Percentiles rank a stretch among this genome's conserved stretches.
These are phyloP conservation scores for Pseudogymnoascus sp. DNA, from an alignment of 2,329 filamentous ascomycete species.

Conservation along the genomic window DNA sequence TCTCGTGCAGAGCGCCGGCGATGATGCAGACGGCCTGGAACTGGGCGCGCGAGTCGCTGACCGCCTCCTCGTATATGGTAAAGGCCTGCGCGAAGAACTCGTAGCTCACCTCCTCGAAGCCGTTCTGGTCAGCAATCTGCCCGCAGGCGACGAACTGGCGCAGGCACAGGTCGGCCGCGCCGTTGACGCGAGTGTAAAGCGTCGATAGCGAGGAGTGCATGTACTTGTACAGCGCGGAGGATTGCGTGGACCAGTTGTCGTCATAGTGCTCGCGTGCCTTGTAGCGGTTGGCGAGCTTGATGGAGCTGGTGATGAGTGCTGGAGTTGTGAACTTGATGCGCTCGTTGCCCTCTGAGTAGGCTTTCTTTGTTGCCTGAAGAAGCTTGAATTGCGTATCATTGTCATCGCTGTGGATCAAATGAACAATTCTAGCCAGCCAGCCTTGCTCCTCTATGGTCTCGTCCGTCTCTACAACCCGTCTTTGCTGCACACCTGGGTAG, in stretches of 20 bases:
- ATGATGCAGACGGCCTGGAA: slow-evolving; percentile 97
- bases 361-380: slow-evolving; percentile 77
- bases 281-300: slow-evolving; percentile 81
- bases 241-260: slow-evolving; percentile 64
- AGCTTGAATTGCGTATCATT: slow-evolving; percentile 95
- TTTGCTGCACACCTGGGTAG: slow-evolving; percentile 72
- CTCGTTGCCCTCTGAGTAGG: slow-evolving; percentile 86
- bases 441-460: slow-evolving; percentile 98
- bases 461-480: slow-evolving; percentile 77
- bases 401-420: slow-evolving; percentile 72
- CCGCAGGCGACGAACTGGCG: slow-evolving; percentile 87
- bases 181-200: slow-evolving; percentile 75
- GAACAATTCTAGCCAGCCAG: slow-evolving; percentile 87
- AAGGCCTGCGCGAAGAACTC: slow-evolving; percentile 98
- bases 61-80: slow-evolving; percentile 92
- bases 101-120: slow-evolving; percentile 92
- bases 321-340: slow-evolving; percentile 93
- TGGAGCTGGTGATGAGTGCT: slow-evolving; percentile 77
- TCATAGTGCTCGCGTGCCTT: slow-evolving; percentile 85
- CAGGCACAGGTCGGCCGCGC: slow-evolving; percentile 78
- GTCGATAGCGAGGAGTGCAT: slow-evolving; percentile 82
- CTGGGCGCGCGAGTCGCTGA: slow-evolving; percentile 91
- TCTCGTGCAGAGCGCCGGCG: slow-evolving; percentile 79
- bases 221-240: slow-evolving; percentile 86
- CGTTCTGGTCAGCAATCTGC: slow-evolving; percentile 82